Evolutionary conservation across 75 land plant species (phyloP).

Genomic region (Pinus taeda): DNA sequence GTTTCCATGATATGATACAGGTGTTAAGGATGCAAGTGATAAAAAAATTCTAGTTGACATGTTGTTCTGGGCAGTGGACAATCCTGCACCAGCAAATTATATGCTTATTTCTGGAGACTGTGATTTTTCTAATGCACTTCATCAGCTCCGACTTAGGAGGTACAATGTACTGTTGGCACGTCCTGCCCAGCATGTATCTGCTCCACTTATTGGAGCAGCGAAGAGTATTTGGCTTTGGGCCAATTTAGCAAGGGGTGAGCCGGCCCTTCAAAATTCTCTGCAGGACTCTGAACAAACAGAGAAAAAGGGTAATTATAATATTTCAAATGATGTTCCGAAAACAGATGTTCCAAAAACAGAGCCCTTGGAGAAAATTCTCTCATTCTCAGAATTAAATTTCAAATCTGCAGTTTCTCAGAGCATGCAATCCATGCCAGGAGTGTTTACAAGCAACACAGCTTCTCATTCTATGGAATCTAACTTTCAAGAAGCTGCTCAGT

Average conservation of each 20-base stretch:
- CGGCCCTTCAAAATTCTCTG: conserved; percentile 14
- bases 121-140: conserved; percentile 77
- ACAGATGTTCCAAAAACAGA: conserved; percentile 1
- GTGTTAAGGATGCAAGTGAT: conserved; percentile 80
- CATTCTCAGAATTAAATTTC: conserved; percentile 9
- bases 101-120: conserved; percentile 83
- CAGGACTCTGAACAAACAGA: background rate
- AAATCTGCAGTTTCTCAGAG: conserved; percentile 8
- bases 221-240: conserved; percentile 73
- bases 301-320: conserved; percentile 12
- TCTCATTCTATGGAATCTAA: conserved; percentile 5
- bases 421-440: background rate
- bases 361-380: background rate
- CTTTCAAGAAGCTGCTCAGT: conserved; percentile 2
- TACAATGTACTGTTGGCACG: conserved; percentile 78
- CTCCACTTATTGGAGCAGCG: conserved; percentile 70
- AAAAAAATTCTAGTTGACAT: conserved; percentile 75
- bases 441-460: background rate
- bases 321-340: conserved; percentile 2
- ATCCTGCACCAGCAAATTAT: conserved; percentile 82
- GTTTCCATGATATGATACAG: conserved; percentile 19
- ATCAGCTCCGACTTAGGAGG: conserved; percentile 61
- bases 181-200: conserved; percentile 49
- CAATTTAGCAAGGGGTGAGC: conserved; percentile 52
- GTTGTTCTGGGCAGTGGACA: conserved; percentile 80